Base-by-base conservation (phyloP, 345 rosid genomes). In the Murraya paniculata region DNA sequence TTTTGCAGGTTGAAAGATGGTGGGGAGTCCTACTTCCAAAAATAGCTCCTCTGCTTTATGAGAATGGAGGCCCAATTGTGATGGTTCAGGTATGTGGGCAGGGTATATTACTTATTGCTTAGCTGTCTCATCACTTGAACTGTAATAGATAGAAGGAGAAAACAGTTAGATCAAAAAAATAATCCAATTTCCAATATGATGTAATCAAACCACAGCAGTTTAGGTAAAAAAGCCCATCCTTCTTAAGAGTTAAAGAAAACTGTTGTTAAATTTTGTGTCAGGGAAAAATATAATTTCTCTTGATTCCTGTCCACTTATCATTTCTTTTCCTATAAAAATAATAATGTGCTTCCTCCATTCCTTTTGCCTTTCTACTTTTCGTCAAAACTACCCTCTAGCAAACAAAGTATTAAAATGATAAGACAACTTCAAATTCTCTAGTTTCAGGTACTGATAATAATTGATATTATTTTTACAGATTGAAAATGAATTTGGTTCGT, bases 401-500 rank as follows among this genome's bases (percentile, higher is more conserved):
- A 35, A 39, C 60, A 45, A 64, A 19, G 57, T 33, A 27, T 16
- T 56, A 16, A 70, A 56, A 10, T 64, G 41, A 11, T 50, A 35
- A 30, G 9, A n/a, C 36, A 65, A 39, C 25, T 30, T 66, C 77
- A 35, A 68, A 80, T 75, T 76, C 58, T 45, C 57, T 50, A 50
- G 72, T 64, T 75, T 73, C 24, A 59, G 60, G 19, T 71, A 48
- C 57, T 4, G 6, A 45, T 56, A 36, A 55, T 55, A 57, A n/a
- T 45, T 39, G 72, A 39, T 25, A 36, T 73, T 45, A 36, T 81
- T 67, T 82, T 79, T 66, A 71, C 92, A 95, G 99, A 88, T 93
- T 74, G 98, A 95, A 89, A 93, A 95, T 88, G 99, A 95, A 85
- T 95, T 84, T 85, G 99, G 99, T 62, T 95, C 99, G 48, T 95